These are phyloP conservation scores for Alternaria burnsii DNA, from an alignment of 2,329 filamentous ascomycete genomes.

Conservation along the genomic window DNA sequence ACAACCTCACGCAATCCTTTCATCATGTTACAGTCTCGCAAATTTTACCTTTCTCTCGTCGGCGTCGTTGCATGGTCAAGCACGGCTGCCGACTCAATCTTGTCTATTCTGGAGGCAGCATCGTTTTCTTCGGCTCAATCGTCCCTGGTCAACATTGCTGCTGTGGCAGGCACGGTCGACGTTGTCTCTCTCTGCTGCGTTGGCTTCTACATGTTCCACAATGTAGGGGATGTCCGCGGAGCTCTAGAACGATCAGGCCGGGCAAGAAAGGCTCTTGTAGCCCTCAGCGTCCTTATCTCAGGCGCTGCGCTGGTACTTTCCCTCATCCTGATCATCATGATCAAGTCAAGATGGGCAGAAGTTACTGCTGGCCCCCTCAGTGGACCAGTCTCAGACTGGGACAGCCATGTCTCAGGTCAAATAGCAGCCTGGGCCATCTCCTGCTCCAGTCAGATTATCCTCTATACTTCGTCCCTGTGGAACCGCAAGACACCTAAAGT, in stretches of 20 bases:
- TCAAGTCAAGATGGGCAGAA: conserved; percentile 35
- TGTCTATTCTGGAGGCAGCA: conserved; percentile 48
- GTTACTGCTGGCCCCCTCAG: conserved; percentile 22
- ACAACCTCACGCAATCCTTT: conserved; percentile 8
- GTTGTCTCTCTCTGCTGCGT: conserved; percentile 41
- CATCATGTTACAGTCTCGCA: conserved; percentile 39
- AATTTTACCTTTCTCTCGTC: conserved; percentile 43
- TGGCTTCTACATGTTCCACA: conserved; percentile 40
- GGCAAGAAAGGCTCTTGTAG: conserved; percentile 28
- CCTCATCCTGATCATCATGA: conserved; percentile 37
- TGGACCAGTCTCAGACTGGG: conserved; percentile 32
- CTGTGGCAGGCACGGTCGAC: conserved; percentile 45
- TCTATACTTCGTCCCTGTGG: conserved; percentile 44
- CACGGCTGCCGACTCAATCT: conserved; percentile 46
- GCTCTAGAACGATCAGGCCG: conserved; percentile 29
- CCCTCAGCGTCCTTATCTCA: conserved; percentile 35
- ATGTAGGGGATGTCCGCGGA: conserved; percentile 40
- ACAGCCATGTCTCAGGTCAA: conserved; percentile 43
- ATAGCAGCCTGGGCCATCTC: conserved; percentile 47
- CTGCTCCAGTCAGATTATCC: conserved; percentile 38
- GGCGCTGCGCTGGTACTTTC: conserved; percentile 36
- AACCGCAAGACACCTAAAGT: conserved; percentile 26
- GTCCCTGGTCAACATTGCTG: conserved; percentile 38
- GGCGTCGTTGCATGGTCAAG: conserved; percentile 46
- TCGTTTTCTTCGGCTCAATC: conserved; percentile 38